Base-by-base conservation (phyloP, 176 grass and related monocot species). In the Bothriochloa decipiens region DNA sequence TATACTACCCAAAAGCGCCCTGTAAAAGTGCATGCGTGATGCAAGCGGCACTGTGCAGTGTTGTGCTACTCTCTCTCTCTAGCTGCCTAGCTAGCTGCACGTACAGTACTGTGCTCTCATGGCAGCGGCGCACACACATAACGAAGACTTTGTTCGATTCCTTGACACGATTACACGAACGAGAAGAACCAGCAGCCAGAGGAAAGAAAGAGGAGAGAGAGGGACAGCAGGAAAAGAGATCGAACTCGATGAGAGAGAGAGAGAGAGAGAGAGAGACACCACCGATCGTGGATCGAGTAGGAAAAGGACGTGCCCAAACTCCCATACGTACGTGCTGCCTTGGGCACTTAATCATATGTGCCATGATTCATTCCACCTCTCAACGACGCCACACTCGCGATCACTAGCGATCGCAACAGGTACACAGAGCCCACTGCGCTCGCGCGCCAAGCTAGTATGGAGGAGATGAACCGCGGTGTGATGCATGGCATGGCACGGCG, bases 341-440 rank as follows among this genome's bases (percentile, higher is more conserved):
- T 81, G 57, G 84, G 86, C 79, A 79, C 84, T 88, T 87, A 78
- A 92, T 91, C 86, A 89, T 88, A 84, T 15, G 81, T 12, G 91
- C 62, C 65, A 87, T 90, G 79, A 90, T 95, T 90, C 85, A 90
- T 95, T 88, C 85, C 74, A 28, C 40, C 6, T 0, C 36, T 20
- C 17, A 32, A 32, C 29, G 16, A 18, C 50, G 50, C 17, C 17
- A n/a, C n/a, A 11, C 42, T 45, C 76, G 5, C 4, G 35, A 32
- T 32, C 35, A 79, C 61, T 43, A 47, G 25, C 25, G 25, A 55
- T 22, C 52, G 52, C 52, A 3, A 55, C 17, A 55, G 52, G 18
- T 55, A 3, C 52, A 8, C 12, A 12, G 3, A 40, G 50, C 6
- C 50, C 16, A 18, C 49, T 8, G 1, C 16, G 17, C 50, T 17